Evolutionary conservation across 352 stramenopile genomes (phyloP).

Genomic region (Phytophthora litchii): DNA sequence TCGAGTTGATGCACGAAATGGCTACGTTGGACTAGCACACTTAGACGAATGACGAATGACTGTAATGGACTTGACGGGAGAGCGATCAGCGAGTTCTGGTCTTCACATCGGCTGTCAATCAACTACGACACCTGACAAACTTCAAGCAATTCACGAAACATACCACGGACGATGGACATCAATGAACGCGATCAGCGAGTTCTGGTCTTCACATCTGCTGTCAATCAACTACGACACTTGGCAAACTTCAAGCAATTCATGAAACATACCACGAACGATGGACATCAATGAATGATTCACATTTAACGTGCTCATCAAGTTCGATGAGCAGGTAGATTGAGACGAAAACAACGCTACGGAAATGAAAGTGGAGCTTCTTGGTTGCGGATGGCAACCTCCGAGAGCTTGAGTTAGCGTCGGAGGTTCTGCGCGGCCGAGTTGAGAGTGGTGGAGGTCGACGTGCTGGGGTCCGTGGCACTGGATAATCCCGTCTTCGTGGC

Average conservation of each 20-base stretch:
- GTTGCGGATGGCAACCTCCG: neutral
- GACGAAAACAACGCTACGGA: slow-evolving; percentile 1
- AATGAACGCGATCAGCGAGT: too few relatives aligned
- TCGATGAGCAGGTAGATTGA: neutral
- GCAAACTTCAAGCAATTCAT: neutral
- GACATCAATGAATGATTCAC: slow-evolving; percentile 12
- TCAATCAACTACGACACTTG: neutral
- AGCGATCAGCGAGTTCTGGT: too few relatives aligned
- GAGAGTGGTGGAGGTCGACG: slow-evolving; percentile 10
- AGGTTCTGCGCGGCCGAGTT: slow-evolving; percentile 11
- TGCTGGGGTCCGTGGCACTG: neutral
- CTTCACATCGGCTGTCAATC: too few relatives aligned
- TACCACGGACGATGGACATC: too few relatives aligned
- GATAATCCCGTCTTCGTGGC: slow-evolving; percentile 9
- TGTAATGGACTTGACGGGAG: too few relatives aligned
- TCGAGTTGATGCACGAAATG: slow-evolving; percentile 1
- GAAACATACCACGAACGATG: neutral
- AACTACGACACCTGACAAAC: too few relatives aligned
- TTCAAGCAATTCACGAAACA: too few relatives aligned
- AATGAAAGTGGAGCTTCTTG: slow-evolving; percentile 2
- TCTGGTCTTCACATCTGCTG: slow-evolving; percentile 3
- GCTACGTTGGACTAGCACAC: neutral
- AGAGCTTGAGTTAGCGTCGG: slow-evolving; percentile 4
- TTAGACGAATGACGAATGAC: too few relatives aligned
- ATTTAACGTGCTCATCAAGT: slow-evolving; percentile 10